phyloP scores from a whole-genome alignment of 2,329 filamentous ascomycete genomes.

The Penicillium sp. region DNA sequence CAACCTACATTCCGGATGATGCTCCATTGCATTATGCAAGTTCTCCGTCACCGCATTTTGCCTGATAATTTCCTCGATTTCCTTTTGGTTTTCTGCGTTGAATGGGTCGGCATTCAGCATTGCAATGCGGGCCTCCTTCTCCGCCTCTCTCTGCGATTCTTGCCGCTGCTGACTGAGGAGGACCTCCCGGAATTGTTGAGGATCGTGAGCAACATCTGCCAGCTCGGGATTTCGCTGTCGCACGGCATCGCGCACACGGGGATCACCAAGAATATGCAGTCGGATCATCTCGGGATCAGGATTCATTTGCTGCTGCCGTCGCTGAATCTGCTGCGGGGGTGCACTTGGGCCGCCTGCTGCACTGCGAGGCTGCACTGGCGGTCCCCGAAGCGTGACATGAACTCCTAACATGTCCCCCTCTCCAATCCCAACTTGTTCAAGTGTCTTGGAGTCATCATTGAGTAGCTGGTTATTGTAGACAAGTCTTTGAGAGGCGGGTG shows the following conservation, averaged over 20 bases:
- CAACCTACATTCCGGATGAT: conserved; percentile 87
- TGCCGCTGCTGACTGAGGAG: conserved; percentile 70
- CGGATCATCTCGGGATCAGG: conserved; percentile 80
- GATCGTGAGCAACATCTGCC: conserved; percentile 75
- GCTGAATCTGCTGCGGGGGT: conserved; percentile 35
- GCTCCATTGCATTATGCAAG: conserved; percentile 92
- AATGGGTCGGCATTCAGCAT: conserved; percentile 92
- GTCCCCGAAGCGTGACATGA: conserved; percentile 61
- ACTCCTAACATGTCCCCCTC: conserved; percentile 94
- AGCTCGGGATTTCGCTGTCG: conserved; percentile 76
- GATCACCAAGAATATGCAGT: conserved; percentile 80
- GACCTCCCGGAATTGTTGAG: conserved; percentile 74
- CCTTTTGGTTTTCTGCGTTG: conserved; percentile 85
- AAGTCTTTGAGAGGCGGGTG: conserved; percentile 75
- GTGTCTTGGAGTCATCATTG: conserved; percentile 75
- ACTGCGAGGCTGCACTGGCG: conserved; percentile 37
- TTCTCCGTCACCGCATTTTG: conserved; percentile 95
- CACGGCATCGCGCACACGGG: conserved; percentile 72
- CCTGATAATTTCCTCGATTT: conserved; percentile 96
- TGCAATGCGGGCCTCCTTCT: conserved; percentile 81
- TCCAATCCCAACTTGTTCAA: conserved; percentile 77
- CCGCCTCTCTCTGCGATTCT: conserved; percentile 73
- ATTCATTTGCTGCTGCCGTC: conserved; percentile 38
- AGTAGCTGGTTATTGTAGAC: conserved; percentile 89
- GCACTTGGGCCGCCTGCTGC: conserved; percentile 34